These are phyloP conservation scores for Mortierella polycephala DNA, from an alignment of 371 early-diverging fungal genomes.

Conservation along the genomic window DNA sequence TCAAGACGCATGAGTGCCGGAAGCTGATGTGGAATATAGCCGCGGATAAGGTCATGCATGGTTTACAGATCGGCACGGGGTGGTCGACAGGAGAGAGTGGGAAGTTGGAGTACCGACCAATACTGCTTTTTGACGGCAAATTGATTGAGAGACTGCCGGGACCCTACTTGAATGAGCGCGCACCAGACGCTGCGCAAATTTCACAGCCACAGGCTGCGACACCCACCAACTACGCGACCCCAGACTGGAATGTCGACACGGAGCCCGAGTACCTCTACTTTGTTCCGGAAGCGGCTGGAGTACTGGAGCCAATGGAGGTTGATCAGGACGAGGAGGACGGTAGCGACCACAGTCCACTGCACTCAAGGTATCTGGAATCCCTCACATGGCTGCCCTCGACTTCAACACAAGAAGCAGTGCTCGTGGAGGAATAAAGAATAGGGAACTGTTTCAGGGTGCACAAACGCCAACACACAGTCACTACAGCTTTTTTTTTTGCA, in stretches of 20 bases:
- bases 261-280: conserved; percentile 19
- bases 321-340: conserved; percentile 7
- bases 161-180: conserved; percentile 22
- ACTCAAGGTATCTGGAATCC: conserved; percentile 4
- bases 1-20: conserved; percentile 16
- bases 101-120: conserved; percentile 12
- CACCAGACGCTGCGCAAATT: neutral
- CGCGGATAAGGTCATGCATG: conserved; percentile 51
- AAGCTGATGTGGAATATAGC: conserved; percentile 54
- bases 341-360: neutral
- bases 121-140: conserved; percentile 34
- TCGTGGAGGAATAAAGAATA: neutral
- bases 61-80: conserved; percentile 31
- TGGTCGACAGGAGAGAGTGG: conserved; percentile 3
- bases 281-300: conserved; percentile 8
- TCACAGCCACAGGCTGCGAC: neutral
- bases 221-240: conserved; percentile 6
- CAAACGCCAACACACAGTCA: neutral
- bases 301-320: neutral
- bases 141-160: conserved; percentile 35
- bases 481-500: neutral
- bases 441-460: neutral
- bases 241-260: conserved; percentile 19
- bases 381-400: conserved; percentile 12
- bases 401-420: neutral